Percentiles rank a stretch among this genome's conserved stretches.
Conservation (phyloP, 768 basidiomycete species). For the Naematelia encephala region DNA sequence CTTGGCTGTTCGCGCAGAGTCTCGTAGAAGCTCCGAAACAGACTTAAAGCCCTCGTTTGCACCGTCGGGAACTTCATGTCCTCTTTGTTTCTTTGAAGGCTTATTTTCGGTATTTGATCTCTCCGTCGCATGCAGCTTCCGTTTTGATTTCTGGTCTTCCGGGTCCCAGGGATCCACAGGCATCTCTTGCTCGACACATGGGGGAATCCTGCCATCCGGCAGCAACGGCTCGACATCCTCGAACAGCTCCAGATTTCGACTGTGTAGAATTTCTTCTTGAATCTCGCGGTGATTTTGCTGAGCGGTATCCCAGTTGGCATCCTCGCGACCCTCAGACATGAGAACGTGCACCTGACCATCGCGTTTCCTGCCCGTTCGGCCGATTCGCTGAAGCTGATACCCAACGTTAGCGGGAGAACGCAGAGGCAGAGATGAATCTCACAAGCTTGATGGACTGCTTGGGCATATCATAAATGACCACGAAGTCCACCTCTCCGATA, state of each 20-base stretch:
- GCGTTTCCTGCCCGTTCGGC: constrained; percentile 89
- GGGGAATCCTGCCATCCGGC: constrained; percentile 71
- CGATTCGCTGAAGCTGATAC: constrained; percentile 83
- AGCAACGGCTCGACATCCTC: constrained; percentile 85
- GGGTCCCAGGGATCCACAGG: constrained; percentile 60
- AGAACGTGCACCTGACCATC: constrained; percentile 86
- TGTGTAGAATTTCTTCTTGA: constrained; percentile 79
- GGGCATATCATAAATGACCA: constrained; percentile 93
- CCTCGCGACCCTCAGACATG: constrained; percentile 85
- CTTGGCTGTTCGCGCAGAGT: constrained; percentile 10
- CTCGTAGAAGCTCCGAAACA: constrained; percentile 34
- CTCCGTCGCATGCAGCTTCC: constrained; percentile 9
- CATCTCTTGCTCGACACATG: constrained; percentile 75
- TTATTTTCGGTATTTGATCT: constrained; percentile 6
- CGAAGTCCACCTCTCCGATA: constrained; percentile 94
- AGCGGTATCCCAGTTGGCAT: constrained; percentile 82
- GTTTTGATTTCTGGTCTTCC: constrained; percentile 32
- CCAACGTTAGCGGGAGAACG: constrained; percentile 1
- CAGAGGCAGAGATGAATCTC: constrained; percentile 33
- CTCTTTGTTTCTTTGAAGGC: constrained; percentile 39
- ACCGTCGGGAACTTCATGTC: constrained; percentile 47
- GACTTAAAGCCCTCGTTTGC: constrained; percentile 43
- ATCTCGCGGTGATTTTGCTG: constrained; percentile 81
- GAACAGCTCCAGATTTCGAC: constrained; percentile 84
- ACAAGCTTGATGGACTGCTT: constrained; percentile 97